These are phyloP conservation scores for Ramalina intermedia DNA, from an alignment of 495 filamentous ascomycete genomes.

Conservation along the genomic window DNA sequence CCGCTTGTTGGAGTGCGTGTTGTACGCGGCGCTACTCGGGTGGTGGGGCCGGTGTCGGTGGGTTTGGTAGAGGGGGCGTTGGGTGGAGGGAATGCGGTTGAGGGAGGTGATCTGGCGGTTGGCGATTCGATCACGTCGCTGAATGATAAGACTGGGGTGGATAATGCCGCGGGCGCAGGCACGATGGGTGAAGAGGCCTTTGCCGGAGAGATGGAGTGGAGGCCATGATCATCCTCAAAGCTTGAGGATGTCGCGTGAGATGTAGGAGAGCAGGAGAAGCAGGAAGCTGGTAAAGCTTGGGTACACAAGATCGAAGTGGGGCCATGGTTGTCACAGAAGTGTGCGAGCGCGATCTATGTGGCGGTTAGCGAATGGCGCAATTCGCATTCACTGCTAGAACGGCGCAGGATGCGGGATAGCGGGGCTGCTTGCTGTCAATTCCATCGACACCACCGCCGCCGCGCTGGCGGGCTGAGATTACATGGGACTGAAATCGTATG, in stretches of 20 bases:
- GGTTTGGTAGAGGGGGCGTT: background rate
- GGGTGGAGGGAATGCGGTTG: background rate
- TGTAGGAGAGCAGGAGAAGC: slow-evolving; percentile 48
- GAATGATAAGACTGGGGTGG: slow-evolving; percentile 1
- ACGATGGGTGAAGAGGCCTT: background rate
- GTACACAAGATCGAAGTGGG: slow-evolving; percentile 93
- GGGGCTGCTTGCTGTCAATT: too few species aligned
- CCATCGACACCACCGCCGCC: too few species aligned
- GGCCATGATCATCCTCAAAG: slow-evolving; percentile 6
- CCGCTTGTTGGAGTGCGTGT: background rate
- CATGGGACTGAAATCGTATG: too few species aligned
- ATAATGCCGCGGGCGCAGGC: background rate
- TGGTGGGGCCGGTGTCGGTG: background rate
- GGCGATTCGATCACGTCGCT: slow-evolving; percentile 2
- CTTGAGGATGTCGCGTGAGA: slow-evolving; percentile 7
- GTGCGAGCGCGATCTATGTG: slow-evolving; percentile 73
- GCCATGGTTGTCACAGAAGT: slow-evolving; percentile 93
- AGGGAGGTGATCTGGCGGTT: background rate
- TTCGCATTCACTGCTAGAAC: too few species aligned
- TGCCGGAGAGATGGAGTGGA: background rate
- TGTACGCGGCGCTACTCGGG: background rate
- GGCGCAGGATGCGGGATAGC: too few species aligned
- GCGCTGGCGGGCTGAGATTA: too few species aligned
- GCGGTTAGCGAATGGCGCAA: background rate
- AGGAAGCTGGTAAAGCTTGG: slow-evolving; percentile 67